These are phyloP conservation scores for Xylariaceae sp. DNA, from an alignment of 2,329 filamentous ascomycete species.

Conservation along the genomic window DNA sequence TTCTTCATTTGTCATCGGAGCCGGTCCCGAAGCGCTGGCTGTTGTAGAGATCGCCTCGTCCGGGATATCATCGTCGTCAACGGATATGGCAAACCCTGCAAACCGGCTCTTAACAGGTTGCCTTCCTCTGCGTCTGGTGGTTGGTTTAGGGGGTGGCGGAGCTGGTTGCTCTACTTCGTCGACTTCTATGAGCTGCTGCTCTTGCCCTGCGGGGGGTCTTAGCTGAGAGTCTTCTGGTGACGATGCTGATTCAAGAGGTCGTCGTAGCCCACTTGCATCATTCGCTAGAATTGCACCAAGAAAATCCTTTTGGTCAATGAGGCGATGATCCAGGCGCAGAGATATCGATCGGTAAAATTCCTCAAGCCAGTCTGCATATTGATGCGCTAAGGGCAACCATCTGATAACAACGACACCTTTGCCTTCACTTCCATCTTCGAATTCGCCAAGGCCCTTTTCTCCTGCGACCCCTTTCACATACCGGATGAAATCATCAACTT, in stretches of 20 bases:
- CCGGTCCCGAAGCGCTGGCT: constrained; percentile 4
- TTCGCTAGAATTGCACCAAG: constrained; percentile 83
- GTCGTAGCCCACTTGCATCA: constrained; percentile 68
- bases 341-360: constrained; percentile 68
- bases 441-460: constrained; percentile 64
- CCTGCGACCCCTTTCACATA: constrained; percentile 74
- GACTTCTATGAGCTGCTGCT: constrained; percentile 24
- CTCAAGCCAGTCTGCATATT: constrained; percentile 61
- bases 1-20: constrained; percentile 22
- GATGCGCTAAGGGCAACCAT: constrained; percentile 56
- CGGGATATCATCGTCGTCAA: constrained; percentile 23
- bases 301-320: constrained; percentile 87
- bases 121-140: constrained; percentile 34
- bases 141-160: constrained; percentile 6
- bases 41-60: constrained; percentile 28
- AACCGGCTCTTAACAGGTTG: constrained; percentile 56
- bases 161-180: constrained; percentile 18
- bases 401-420: constrained; percentile 77
- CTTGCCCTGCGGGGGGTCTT: constrained; percentile 10
- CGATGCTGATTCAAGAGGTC: constrained; percentile 56
- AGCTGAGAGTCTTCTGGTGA: constrained; percentile 26
- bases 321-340: constrained; percentile 69
- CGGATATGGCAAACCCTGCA: constrained; percentile 62
- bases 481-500: constrained; percentile 69
- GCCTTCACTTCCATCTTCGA: constrained; percentile 59